Conservation (phyloP, 169 alveolate genomes). For the Babesia gibsoni region DNA sequence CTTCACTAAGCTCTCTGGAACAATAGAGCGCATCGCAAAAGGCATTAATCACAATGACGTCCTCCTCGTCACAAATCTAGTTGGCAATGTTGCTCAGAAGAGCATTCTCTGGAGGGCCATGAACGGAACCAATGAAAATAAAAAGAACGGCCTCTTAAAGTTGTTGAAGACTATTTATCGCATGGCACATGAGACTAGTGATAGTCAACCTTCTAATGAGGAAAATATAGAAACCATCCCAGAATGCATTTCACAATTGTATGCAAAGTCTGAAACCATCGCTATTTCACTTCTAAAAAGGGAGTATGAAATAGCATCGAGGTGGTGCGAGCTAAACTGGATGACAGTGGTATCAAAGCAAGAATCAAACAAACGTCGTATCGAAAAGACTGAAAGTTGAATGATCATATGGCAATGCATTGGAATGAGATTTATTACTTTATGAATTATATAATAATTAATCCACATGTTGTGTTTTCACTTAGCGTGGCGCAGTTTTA, state of each 20-base stretch:
- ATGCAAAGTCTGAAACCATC: not conserved
- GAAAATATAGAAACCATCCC: not conserved
- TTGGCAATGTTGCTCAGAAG: not conserved
- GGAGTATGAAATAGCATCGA: not conserved
- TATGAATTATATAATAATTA: no score
- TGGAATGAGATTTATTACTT: no score
- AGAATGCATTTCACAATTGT: not conserved
- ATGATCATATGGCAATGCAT: no score
- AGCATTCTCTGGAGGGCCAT: conserved; percentile 1
- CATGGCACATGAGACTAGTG: not conserved
- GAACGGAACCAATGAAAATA: not conserved
- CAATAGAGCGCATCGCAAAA: not conserved
- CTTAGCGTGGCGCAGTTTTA: not conserved
- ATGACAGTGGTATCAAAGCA: conserved; percentile 3
- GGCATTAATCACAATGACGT: conserved; percentile 8
- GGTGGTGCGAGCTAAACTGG: conserved; percentile 13
- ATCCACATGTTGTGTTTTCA: no score
- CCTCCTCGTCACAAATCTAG: conserved; percentile 7
- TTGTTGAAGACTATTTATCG: not conserved
- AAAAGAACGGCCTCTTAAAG: not conserved
- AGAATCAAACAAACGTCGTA: conserved; percentile 18
- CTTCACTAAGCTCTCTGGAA: not conserved
- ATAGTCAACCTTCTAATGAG: not conserved
- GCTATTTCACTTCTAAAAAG: not conserved
- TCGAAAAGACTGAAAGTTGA: no score